Evolutionary conservation across 2,329 filamentous ascomycete species (phyloP).

Genomic region (Fusarium sp.): DNA sequence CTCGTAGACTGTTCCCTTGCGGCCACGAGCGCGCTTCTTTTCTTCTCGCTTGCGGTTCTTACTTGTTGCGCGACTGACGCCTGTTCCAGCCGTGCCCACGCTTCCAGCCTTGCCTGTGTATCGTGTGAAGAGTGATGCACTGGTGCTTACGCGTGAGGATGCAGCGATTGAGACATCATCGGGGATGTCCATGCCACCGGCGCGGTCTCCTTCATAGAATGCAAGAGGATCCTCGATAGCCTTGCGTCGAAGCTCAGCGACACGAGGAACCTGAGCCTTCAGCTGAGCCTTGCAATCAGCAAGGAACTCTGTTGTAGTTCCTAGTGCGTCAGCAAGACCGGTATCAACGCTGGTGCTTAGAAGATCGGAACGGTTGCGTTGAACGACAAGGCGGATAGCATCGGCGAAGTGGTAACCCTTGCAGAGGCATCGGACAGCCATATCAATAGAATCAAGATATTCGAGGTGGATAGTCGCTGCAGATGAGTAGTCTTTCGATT

Average conservation of each 20-base stretch:
- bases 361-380: conserved; percentile 69
- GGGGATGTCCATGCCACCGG: conserved; percentile 75
- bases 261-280: conserved; percentile 83
- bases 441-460: conserved; percentile 78
- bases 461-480: conserved; percentile 85
- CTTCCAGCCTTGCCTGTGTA: conserved; percentile 80
- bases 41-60: conserved; percentile 93
- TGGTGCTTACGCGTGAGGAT: conserved; percentile 80
- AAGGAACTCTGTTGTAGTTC: conserved; percentile 87
- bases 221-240: conserved; percentile 86
- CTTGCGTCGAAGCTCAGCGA: conserved; percentile 82
- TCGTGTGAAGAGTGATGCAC: conserved; percentile 89
- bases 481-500: conserved; percentile 84
- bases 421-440: conserved; percentile 82
- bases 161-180: conserved; percentile 94
- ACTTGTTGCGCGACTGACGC: conserved; percentile 80
- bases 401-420: conserved; percentile 88
- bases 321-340: conserved; percentile 83
- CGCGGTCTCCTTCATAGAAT: conserved; percentile 84
- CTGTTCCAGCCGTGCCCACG: conserved; percentile 75
- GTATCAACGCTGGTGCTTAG: conserved; percentile 77
- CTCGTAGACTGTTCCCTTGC: conserved; percentile 97
- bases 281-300: conserved; percentile 93
- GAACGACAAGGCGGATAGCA: conserved; percentile 80
- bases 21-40: conserved; percentile 91